Evolutionary conservation across 371 early-diverging fungal species (phyloP).

Genomic region (Rhizopus stolonifer): DNA sequence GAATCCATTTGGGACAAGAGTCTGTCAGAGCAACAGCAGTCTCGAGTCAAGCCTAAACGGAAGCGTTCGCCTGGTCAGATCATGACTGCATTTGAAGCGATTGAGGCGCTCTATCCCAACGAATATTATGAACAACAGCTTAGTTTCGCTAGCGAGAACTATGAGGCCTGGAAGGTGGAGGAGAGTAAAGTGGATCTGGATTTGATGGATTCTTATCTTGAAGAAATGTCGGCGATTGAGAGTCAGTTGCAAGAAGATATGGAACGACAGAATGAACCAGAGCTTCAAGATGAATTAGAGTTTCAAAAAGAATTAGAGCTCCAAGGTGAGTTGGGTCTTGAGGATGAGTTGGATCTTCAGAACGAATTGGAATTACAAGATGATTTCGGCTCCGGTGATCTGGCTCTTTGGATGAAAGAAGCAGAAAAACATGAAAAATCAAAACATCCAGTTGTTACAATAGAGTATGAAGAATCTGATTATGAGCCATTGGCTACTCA

Average conservation of each 20-base stretch:
- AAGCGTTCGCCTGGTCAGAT: too few species aligned
- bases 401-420: slow-evolving; percentile 20
- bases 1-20: too few species aligned
- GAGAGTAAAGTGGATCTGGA: background rate
- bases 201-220: background rate
- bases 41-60: too few species aligned
- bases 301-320: slow-evolving; percentile 6
- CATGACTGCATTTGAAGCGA: slow-evolving; percentile 52
- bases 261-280: background rate
- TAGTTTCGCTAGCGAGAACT: too few species aligned
- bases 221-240: background rate
- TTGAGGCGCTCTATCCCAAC: slow-evolving; percentile 41
- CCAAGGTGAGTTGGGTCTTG: too few species aligned
- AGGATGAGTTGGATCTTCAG: too few species aligned
- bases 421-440: slow-evolving; percentile 3
- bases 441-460: background rate
- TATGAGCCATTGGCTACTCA: slow-evolving; percentile 25
- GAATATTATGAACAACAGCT: too few species aligned
- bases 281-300: slow-evolving; percentile 1
- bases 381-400: slow-evolving; percentile 21
- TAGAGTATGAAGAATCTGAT: slow-evolving; percentile 1
- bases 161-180: background rate
- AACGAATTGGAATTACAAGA: too few species aligned
- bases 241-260: slow-evolving; percentile 1
- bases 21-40: too few species aligned